Evolutionary conservation across 768 basidiomycete genomes (phyloP).

Genomic region (Phlebiopsis flavidoalba): DNA sequence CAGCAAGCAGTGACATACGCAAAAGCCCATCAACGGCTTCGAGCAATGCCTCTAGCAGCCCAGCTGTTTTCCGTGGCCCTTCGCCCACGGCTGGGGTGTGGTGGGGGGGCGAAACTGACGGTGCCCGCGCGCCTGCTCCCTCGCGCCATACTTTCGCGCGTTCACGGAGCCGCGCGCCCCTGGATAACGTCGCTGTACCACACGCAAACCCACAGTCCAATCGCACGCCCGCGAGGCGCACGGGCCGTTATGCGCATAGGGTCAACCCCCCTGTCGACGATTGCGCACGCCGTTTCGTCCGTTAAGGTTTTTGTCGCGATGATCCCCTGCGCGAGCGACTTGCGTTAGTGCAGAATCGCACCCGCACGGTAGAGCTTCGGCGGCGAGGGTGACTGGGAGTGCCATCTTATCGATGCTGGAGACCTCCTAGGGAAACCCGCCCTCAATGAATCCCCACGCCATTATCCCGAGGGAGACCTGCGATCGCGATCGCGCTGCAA

Average conservation of each 20-base stretch:
- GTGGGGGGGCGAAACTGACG: too few species aligned
- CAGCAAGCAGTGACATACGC: neutral
- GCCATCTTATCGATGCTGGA: neutral
- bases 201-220: neutral
- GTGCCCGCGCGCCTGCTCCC: too few species aligned
- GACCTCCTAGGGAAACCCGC: neutral
- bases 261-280: neutral
- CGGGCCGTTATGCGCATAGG: neutral
- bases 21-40: neutral
- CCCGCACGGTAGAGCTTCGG: neutral
- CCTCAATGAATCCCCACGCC: neutral
- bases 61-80: neutral
- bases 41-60: neutral
- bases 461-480: neutral
- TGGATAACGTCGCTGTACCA: neutral
- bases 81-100: neutral
- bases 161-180: neutral
- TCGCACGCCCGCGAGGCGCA: neutral
- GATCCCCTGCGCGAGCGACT: neutral
- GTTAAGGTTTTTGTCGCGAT: neutral
- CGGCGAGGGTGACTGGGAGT: neutral
- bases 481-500: neutral
- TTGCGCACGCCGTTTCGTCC: neutral
- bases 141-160: neutral
- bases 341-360: neutral